Percentiles rank a stretch among this genome's conserved stretches.
These are phyloP conservation scores for Vachellia collinsii DNA, from an alignment of 306 rosid genomes.

Conservation along the genomic window DNA sequence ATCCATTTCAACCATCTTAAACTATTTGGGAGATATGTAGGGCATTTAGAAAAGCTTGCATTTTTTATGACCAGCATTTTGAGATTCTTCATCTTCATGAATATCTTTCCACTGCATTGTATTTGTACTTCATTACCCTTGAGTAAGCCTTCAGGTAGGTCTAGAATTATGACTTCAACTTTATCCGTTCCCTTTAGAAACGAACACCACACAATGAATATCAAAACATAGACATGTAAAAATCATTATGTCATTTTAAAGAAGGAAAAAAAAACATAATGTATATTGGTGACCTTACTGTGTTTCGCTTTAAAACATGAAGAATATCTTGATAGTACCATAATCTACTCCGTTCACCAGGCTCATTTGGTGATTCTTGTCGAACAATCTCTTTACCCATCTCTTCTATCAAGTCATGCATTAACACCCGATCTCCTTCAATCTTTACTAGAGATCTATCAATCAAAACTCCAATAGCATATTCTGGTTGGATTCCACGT, in stretches of 20 bases:
- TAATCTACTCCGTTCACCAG: neutral
- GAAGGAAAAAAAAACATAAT: neutral
- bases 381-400: conserved; percentile 1
- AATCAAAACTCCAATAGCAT: neutral
- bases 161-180: neutral
- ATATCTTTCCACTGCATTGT: neutral
- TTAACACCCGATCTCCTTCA: neutral
- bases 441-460: neutral
- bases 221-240: neutral
- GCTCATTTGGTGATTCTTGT: neutral
- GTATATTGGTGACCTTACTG: neutral
- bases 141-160: neutral
- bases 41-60: neutral
- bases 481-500: neutral
- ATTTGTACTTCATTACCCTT: neutral
- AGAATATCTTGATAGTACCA: conserved; percentile 9
- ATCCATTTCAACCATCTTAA: conserved; percentile 3
- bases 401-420: conserved; percentile 4
- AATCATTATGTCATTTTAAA: neutral
- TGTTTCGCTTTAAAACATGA: neutral
- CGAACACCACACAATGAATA: neutral
- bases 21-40: neutral
- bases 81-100: neutral
- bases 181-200: conserved; percentile 1
- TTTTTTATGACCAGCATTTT: neutral